Percentiles rank a stretch among this genome's conserved stretches.
Conservation (phyloP, 108 stramenopile species). For the Skeletonema tropicum region DNA sequence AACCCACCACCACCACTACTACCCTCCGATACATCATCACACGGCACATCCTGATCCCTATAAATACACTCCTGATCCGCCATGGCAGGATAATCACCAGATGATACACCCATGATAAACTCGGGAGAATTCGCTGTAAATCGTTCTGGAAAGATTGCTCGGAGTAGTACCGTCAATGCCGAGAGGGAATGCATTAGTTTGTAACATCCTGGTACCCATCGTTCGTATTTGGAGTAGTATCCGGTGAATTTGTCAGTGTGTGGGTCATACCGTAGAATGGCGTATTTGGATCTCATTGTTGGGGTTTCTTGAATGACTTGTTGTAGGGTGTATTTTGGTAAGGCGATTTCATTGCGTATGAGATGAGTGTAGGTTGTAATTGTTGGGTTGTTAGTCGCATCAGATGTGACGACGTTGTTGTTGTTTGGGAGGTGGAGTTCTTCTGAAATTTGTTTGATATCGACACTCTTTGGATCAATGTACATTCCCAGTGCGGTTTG, state of each 20-base stretch:
- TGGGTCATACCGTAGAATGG: slow-evolving; percentile 6
- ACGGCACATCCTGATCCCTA: slow-evolving; percentile 5
- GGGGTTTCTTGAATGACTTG: neutral
- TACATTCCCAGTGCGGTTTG: neutral
- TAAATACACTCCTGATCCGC: neutral
- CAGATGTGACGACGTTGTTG: neutral
- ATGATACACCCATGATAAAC: neutral
- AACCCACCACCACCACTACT: no score
- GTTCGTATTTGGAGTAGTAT: slow-evolving; percentile 4
- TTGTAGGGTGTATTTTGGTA: neutral
- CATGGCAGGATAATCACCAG: slow-evolving; percentile 11
- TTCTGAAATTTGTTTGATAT: slow-evolving; percentile 1
- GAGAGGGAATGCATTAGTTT: slow-evolving; percentile 8
- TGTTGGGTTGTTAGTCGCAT: neutral
- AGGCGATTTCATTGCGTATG: neutral
- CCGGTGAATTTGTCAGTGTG: neutral
- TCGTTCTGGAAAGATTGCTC: neutral
- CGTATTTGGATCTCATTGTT: slow-evolving; percentile 2
- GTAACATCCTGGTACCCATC: slow-evolving; percentile 2
- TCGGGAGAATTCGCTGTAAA: neutral
- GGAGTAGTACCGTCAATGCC: neutral
- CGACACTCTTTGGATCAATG: slow-evolving; percentile 8
- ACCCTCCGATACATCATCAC: neutral
- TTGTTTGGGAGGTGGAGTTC: neutral
- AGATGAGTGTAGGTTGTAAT: neutral